A percentile compares a stretch with the other conserved stretches of the same genome.
phyloP scores from a whole-genome alignment of 2,329 filamentous ascomycete genomes.

The Mycocentrospora acerina region DNA sequence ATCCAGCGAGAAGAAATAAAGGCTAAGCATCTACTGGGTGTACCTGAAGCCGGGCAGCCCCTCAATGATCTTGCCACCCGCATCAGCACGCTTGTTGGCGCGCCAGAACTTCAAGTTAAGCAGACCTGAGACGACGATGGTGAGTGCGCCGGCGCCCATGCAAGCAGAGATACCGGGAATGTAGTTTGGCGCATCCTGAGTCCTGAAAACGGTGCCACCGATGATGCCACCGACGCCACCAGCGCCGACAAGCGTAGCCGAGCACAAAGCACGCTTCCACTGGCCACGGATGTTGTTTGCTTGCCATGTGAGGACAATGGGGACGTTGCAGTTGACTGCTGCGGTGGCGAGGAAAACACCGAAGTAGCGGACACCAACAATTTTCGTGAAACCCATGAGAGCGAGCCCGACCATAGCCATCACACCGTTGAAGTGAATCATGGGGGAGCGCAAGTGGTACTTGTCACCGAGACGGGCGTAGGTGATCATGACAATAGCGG shows the following conservation, averaged over 20 bases:
- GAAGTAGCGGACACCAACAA: constrained; percentile 53
- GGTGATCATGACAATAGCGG: constrained; percentile 44
- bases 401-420: constrained; percentile 68
- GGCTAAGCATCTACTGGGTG: constrained; percentile 24
- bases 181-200: constrained; percentile 42
- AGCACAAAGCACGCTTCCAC: constrained; percentile 82
- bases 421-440: constrained; percentile 66
- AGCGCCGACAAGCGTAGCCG: constrained; percentile 72
- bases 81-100: constrained; percentile 42
- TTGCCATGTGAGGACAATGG: constrained; percentile 73
- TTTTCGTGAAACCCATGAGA: constrained; percentile 68
- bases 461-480: constrained; percentile 66
- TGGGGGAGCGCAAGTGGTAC: constrained; percentile 64
- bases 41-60: constrained; percentile 35
- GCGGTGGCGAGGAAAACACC: constrained; percentile 74
- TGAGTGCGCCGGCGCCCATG: constrained; percentile 39
- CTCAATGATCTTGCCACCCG: constrained; percentile 45
- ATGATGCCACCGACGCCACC: constrained; percentile 80
- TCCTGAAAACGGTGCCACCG: constrained; percentile 69
- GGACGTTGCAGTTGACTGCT: constrained; percentile 75
- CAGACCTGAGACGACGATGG: constrained; percentile 35
- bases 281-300: constrained; percentile 86
- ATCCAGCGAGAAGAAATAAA: background rate
- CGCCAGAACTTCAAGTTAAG: constrained; percentile 35
- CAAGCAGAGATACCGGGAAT: constrained; percentile 40